Percentiles rank a stretch among this genome's conserved stretches.
These are phyloP conservation scores for Aspergillus hiratsukae DNA, from an alignment of 2,329 filamentous ascomycete genomes.

Conservation along the genomic window DNA sequence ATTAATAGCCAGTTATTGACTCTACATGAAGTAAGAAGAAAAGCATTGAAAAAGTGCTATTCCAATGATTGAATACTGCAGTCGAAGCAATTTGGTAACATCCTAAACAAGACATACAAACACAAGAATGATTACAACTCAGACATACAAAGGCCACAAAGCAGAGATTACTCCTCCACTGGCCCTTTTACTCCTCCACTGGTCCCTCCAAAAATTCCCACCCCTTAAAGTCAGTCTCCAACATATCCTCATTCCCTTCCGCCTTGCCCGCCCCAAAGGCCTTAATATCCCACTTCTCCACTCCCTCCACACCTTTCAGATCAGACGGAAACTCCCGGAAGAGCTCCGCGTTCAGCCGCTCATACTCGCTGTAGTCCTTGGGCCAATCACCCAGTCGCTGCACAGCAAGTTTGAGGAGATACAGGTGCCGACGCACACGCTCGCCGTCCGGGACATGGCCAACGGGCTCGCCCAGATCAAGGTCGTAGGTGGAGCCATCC, in stretches of 20 bases:
- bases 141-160: too few relatives aligned
- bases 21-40: too few relatives aligned
- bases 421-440: constrained; percentile 34
- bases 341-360: constrained; percentile 44
- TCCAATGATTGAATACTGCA: too few relatives aligned
- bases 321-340: constrained; percentile 38
- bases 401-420: constrained; percentile 36
- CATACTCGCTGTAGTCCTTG: constrained; percentile 47
- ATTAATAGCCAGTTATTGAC: too few relatives aligned
- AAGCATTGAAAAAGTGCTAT: too few relatives aligned
- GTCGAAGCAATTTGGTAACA: too few relatives aligned
- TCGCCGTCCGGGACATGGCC: constrained; percentile 12
- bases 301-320: constrained; percentile 41
- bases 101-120: too few relatives aligned
- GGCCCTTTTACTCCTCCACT: too few relatives aligned
- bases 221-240: constrained; percentile 8
- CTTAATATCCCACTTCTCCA: constrained; percentile 48
- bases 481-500: constrained; percentile 7
- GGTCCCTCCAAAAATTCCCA: constrained; percentile 8
- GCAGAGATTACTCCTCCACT: too few relatives aligned
- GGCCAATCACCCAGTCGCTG: constrained; percentile 41
- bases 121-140: neutral
- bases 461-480: constrained; percentile 1
- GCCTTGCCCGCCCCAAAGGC: constrained; percentile 45
- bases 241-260: constrained; percentile 33